These are phyloP conservation scores for Saccharomycopsis hybrid DNA, from an alignment of 1,139 yeast species.

Conservation along the genomic window DNA sequence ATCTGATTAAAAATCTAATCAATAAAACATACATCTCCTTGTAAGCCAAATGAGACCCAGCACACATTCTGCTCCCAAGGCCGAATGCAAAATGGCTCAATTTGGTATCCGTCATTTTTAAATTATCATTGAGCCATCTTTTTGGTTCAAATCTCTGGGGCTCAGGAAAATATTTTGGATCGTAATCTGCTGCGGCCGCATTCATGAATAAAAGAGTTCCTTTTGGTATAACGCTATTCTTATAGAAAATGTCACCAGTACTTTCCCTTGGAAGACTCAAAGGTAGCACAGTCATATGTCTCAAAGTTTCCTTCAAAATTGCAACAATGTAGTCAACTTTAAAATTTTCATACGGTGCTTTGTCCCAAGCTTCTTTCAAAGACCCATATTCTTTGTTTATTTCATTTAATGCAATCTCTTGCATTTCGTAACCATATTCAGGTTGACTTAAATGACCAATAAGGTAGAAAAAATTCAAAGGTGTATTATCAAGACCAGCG, in stretches of 20 bases:
- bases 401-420: constrained; percentile 33
- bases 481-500: constrained; percentile 73
- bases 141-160: constrained; percentile 53
- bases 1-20: constrained; percentile 35
- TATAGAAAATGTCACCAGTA: constrained; percentile 40
- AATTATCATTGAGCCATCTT: constrained; percentile 42
- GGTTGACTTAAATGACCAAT: constrained; percentile 56
- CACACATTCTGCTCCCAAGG: constrained; percentile 63
- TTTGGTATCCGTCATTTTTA: constrained; percentile 24
- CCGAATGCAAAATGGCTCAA: constrained; percentile 58
- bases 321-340: constrained; percentile 49
- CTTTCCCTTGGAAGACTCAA: constrained; percentile 58
- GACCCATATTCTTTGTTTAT: constrained; percentile 31
- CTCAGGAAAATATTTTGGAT: constrained; percentile 37
- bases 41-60: constrained; percentile 57
- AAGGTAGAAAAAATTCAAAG: constrained; percentile 54
- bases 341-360: constrained; percentile 32
- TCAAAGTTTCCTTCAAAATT: constrained; percentile 52
- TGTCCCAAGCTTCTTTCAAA: constrained; percentile 45
- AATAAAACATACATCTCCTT: constrained; percentile 51
- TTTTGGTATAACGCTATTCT: constrained; percentile 41
- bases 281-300: constrained; percentile 63
- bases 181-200: constrained; percentile 68
- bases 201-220: constrained; percentile 59
- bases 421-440: constrained; percentile 37